Percentiles rank a stretch among this genome's conserved stretches.
phyloP scores from a whole-genome alignment of 768 basidiomycete genomes.

The Naematelia encephala region DNA sequence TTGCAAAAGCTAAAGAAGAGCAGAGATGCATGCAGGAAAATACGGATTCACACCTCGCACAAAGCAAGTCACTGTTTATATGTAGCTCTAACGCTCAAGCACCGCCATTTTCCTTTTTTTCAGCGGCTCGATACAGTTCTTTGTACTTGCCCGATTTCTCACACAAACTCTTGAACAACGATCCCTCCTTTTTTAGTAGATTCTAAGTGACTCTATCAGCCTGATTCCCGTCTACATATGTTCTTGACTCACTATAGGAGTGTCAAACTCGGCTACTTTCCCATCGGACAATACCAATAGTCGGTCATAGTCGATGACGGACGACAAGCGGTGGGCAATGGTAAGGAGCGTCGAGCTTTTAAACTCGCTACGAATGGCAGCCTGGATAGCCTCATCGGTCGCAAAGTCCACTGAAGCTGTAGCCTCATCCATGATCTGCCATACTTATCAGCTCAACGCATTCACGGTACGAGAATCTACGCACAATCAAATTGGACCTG shows the following conservation, averaged over 20 bases:
- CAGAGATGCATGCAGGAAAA: too few relatives aligned
- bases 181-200: constrained; percentile 40
- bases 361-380: constrained; percentile 49
- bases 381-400: constrained; percentile 49
- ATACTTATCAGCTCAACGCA: not conserved
- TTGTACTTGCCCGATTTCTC: constrained; percentile 49
- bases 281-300: constrained; percentile 50
- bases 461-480: constrained; percentile 4
- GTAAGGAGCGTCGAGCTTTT: constrained; percentile 48
- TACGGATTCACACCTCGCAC: too few relatives aligned
- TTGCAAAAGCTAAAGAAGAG: too few relatives aligned
- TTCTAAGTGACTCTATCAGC: constrained; percentile 18
- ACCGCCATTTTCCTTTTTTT: constrained; percentile 35
- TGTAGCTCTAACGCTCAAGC: not conserved
- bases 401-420: constrained; percentile 50
- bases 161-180: constrained; percentile 45
- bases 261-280: constrained; percentile 49
- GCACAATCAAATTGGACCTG: constrained; percentile 38
- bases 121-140: constrained; percentile 45
- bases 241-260: constrained; percentile 39
- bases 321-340: constrained; percentile 46
- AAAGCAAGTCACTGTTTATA: not conserved
- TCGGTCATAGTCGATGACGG: constrained; percentile 51
- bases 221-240: not conserved
- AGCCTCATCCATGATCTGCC: constrained; percentile 50